phyloP scores from a whole-genome alignment of 2,329 filamentous ascomycete genomes.

The Blastomyces gilchristii region DNA sequence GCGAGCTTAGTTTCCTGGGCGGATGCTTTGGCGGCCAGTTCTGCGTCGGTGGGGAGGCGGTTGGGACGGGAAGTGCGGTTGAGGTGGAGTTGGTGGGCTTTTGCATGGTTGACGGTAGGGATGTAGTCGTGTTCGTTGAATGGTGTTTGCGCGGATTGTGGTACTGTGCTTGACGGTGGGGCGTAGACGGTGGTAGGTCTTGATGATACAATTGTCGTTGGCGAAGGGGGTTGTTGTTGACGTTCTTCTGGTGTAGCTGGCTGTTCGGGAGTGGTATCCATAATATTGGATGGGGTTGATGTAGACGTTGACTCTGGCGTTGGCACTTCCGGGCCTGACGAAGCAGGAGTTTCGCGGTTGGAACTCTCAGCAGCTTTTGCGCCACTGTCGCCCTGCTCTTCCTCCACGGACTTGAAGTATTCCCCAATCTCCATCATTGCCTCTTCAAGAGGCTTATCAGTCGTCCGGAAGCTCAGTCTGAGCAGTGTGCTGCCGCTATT shows the following conservation, averaged over 20 bases:
- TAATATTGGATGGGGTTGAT: conserved; percentile 12
- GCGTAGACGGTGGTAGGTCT: conserved; percentile 58
- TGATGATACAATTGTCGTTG: conserved; percentile 32
- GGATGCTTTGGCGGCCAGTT: conserved; percentile 60
- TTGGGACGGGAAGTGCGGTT: conserved; percentile 65
- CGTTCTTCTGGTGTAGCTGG: conserved; percentile 8
- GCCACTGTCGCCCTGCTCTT: conserved; percentile 16
- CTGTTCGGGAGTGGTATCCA: conserved; percentile 5
- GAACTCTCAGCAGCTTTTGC: conserved; percentile 11
- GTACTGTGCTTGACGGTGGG: conserved; percentile 63
- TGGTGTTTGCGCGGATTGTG: conserved; percentile 58
- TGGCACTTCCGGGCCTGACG: conserved; percentile 11
- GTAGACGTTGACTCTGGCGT: conserved; percentile 11
- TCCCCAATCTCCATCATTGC: conserved; percentile 72
- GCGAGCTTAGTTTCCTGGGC: conserved; percentile 57
- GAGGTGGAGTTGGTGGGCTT: conserved; percentile 68
- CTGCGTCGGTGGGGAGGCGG: conserved; percentile 70
- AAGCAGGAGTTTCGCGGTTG: conserved; percentile 4
- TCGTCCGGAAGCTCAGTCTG: conserved; percentile 64
- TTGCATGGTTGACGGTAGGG: conserved; percentile 74
- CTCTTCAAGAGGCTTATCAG: conserved; percentile 68
- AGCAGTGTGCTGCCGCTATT: conserved; percentile 74
- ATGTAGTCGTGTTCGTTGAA: conserved; percentile 67
- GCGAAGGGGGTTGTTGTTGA: conserved; percentile 12
- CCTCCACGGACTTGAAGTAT: conserved; percentile 52